Evolutionary conservation across 2,329 filamentous ascomycete genomes (phyloP), one percentile per base, ranked within the genome.

Genomic region (Lachnellula willkommii): DNA sequence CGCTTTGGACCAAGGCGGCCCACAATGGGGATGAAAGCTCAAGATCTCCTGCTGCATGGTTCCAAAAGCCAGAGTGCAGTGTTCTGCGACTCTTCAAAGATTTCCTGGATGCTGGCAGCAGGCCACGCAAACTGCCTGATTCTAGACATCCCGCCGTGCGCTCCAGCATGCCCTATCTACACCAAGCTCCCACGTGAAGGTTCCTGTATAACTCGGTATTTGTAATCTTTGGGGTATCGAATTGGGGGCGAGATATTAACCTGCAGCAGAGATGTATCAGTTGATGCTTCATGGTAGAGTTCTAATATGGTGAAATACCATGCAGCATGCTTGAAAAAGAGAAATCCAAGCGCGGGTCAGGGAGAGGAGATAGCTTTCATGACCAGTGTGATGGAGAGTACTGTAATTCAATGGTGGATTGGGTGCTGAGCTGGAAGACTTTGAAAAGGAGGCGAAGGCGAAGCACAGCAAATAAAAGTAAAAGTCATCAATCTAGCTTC

Each of bases 51-150:
- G 77, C 76, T 61, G 75, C 76, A 69, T 83, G 79, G 60, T 73
- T 75, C 80, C 80, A 82, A 65, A 83, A 82, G 26, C 73, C 68
- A 51, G 77, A 77, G 69, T 81, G 78, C 43, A 83, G 73, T 68
- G 71, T 73, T 63, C 79, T 78, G 60, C 73, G 74, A 61, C 63
- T 69, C 50, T 68, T 68, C 36, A 66, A 53, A 20, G 61, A 69
- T 70, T 65, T 66, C 48, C 57, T 64, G 28, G 66, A 63, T 49
- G 60, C 59, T 62, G 67, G 75, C 58, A 80, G 66, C 66, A 79
- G 73, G 64, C 75, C 73, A 68, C 77, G 75, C 68, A 78, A 73
- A 75, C 79, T 77, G 70, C 76, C 74, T 74, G 80, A 74, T 75
- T 82, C 75, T 72, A 70, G 64, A 66, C 78, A 82, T 80, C 75